Evolutionary conservation across 176 grass and related monocot species (phyloP), one percentile per base, ranked within the genome.

Genomic region (Ananas comosus): DNA sequence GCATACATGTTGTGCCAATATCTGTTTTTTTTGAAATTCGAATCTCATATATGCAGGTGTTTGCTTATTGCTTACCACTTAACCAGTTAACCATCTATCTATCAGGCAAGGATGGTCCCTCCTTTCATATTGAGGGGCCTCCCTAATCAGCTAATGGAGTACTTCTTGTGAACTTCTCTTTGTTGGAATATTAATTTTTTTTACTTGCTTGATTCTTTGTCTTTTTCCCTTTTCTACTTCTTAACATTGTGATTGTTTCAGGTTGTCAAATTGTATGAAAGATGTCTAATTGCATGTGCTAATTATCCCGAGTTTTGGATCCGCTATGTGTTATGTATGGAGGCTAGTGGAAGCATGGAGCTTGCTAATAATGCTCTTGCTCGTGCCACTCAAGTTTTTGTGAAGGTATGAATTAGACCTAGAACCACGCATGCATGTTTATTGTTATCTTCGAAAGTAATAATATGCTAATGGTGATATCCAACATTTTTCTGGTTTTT

Each of bases 21-120:
- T 81, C 74, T 74, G 48, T 78, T 80, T 66, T 92, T 89, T 85
- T 86, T 64, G 83, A 93, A 92, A 86, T 83, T 90, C 80, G 81
- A 88, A 99, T 99, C 87, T 99, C 89, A 90, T 93, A 99, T 84
- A 99, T 99, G 94, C 94, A 99, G 89, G 94, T 99, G 81, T 93
- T 92, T 99, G 89, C 89, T 93, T 90, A 90, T 81, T 92, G 85
- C 89, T 99, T 90, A 90, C 79, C 90, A 83, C 89, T 99, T 91
- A 88, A 74, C 89, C 85, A 88, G 82, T 88, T 99, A 99, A 93
- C 81, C 86, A 96, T 91, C 86, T 90, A 87, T 99, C 82, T 97
- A 86, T 92, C 90, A 70, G 85, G 89, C 82, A 88, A 78, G 89
- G 85, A 80, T 91, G 89, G 89, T 83, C 89, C 89, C 89, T 91